Conservation (phyloP, 345 rosid genomes). For the Laguncularia racemosa region DNA sequence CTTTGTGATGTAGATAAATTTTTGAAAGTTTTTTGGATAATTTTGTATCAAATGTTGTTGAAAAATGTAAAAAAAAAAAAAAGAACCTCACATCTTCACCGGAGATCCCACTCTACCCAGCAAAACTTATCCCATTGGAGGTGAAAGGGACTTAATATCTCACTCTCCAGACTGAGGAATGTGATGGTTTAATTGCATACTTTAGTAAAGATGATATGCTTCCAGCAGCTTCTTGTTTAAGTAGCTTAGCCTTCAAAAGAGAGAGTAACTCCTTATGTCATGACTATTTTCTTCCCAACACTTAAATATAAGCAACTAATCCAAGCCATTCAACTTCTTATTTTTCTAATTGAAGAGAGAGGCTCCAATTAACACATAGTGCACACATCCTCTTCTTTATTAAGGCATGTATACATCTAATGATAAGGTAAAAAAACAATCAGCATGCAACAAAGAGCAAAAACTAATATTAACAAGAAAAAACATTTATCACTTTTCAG, state of each 20-base stretch:
- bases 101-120: no score
- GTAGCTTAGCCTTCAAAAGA: conserved; percentile 29
- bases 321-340: conserved; percentile 83
- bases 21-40: no score
- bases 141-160: conserved; percentile 26
- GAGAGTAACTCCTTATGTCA: conserved; percentile 41
- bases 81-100: no score
- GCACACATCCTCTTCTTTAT: conserved; percentile 42
- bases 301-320: conserved; percentile 49
- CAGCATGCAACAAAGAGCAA: no score
- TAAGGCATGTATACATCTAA: conserved; percentile 47
- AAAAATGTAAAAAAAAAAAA: no score
- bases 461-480: not conserved
- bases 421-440: not conserved
- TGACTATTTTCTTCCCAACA: conserved; percentile 52
- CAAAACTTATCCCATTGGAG: no score
- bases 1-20: no score
- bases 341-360: conserved; percentile 28
- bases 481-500: not conserved
- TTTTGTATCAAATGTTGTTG: no score
- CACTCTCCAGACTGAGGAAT: conserved; percentile 72
- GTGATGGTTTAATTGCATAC: conserved; percentile 48
- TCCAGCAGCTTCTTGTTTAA: conserved; percentile 20
- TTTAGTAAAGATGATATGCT: conserved; percentile 19
- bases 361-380: conserved; percentile 16